Percentiles rank a stretch among this genome's conserved stretches.
Conservation (phyloP, 2,329 filamentous ascomycete genomes). For the Alternaria novae-zelandiae region DNA sequence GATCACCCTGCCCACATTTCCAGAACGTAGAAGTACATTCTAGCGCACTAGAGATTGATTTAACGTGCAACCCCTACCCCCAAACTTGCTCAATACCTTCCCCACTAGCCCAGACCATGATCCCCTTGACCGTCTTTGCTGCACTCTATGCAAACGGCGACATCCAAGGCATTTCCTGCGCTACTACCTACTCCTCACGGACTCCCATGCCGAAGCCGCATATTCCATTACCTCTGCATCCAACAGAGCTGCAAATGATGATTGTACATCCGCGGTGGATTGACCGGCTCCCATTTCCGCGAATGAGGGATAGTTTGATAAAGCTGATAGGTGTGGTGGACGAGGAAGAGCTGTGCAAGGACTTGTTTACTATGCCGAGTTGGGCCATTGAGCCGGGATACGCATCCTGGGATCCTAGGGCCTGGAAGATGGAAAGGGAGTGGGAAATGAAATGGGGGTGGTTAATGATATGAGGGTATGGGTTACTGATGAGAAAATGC, state of each 20-base stretch:
- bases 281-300: constrained; percentile 52
- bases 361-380: constrained; percentile 43
- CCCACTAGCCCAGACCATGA: constrained; percentile 11
- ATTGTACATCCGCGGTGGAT: constrained; percentile 49
- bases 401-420: constrained; percentile 42
- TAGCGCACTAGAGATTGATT: neutral
- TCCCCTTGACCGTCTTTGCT: constrained; percentile 29
- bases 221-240: constrained; percentile 36
- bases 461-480: constrained; percentile 7
- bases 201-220: constrained; percentile 26
- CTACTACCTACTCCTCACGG: constrained; percentile 25
- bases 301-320: constrained; percentile 51
- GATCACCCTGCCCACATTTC: neutral
- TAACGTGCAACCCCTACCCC: neutral
- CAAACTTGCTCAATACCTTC: neutral
- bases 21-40: neutral
- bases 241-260: constrained; percentile 43
- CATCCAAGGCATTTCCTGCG: constrained; percentile 34
- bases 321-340: constrained; percentile 39
- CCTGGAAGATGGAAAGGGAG: constrained; percentile 44
- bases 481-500: neutral
- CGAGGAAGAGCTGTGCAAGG: constrained; percentile 46
- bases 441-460: constrained; percentile 49
- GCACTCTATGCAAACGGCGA: constrained; percentile 39
- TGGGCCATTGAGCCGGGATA: constrained; percentile 39